phyloP scores from a whole-genome alignment of 208 protist genomes.

The Leishmania tarentolae region DNA sequence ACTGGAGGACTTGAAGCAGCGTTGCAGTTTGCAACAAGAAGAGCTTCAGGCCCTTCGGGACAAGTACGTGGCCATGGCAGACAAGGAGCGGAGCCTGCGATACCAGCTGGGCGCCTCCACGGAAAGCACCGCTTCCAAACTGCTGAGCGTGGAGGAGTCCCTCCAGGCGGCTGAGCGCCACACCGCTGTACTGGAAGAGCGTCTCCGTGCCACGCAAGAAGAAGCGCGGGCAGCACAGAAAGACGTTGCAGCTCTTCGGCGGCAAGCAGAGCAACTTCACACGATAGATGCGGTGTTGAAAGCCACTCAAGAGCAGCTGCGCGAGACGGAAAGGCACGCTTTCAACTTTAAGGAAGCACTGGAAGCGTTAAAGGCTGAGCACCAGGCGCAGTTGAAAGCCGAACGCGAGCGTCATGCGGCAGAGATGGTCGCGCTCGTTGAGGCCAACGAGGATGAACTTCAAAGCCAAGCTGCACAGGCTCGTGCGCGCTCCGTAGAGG shows the following conservation, averaged over 20 bases:
- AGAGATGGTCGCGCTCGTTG: slow-evolving; percentile 11
- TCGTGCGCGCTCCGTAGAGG: neutral
- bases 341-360: slow-evolving; percentile 28
- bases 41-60: slow-evolving; percentile 26
- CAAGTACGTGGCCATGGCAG: slow-evolving; percentile 19
- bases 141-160: slow-evolving; percentile 11
- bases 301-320: slow-evolving; percentile 28
- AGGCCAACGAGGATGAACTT: slow-evolving; percentile 13
- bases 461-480: neutral
- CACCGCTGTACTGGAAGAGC: slow-evolving; percentile 25
- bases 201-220: slow-evolving; percentile 18
- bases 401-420: slow-evolving; percentile 11
- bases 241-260: slow-evolving; percentile 13
- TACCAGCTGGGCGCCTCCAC: slow-evolving; percentile 19
- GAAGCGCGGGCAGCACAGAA: slow-evolving; percentile 29
- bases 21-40: slow-evolving; percentile 15
- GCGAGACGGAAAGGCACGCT: slow-evolving; percentile 24
- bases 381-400: slow-evolving; percentile 9
- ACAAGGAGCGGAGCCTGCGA: slow-evolving; percentile 31
- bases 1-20: slow-evolving; percentile 22
- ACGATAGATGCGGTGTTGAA: slow-evolving; percentile 15
- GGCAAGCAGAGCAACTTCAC: slow-evolving; percentile 13
- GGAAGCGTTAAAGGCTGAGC: slow-evolving; percentile 17
- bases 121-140: slow-evolving; percentile 12
- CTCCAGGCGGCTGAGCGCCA: slow-evolving; percentile 13